Percentiles rank a stretch among this genome's conserved stretches.
Evolutionary conservation across 176 grass and related monocot genomes (phyloP).

Genomic region (Leersia perrieri): DNA sequence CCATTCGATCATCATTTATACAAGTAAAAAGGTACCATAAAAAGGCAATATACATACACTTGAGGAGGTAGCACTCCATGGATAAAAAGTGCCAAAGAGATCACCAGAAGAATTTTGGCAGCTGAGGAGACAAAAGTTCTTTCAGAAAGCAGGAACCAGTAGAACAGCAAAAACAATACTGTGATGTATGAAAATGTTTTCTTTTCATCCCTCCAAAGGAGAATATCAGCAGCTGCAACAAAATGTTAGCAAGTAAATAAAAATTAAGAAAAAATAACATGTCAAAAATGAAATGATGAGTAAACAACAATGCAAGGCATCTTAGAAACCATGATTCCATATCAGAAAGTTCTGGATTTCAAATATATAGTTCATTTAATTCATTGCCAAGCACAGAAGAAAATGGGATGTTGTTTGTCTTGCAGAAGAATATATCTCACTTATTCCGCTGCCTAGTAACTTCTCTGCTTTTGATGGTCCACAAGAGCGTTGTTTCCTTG

Average conservation of each 20-base stretch:
- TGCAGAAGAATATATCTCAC: conserved; percentile 33
- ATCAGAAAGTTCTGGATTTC: background rate
- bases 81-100: conserved; percentile 73
- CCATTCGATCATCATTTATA: background rate
- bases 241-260: conserved; percentile 30
- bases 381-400: conserved; percentile 1
- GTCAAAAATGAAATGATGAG: no score
- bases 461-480: conserved; percentile 61
- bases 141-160: conserved; percentile 93
- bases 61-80: conserved; percentile 73
- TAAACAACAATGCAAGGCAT: conserved; percentile 16
- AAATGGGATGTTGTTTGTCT: background rate
- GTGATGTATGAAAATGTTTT: conserved; percentile 82
- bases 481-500: conserved; percentile 37
- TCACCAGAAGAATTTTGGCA: conserved; percentile 77
- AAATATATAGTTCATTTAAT: background rate
- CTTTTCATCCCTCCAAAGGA: conserved; percentile 97
- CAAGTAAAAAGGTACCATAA: conserved; percentile 7
- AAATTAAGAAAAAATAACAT: background rate
- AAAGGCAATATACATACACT: conserved; percentile 32
- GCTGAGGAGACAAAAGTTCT: conserved; percentile 78
- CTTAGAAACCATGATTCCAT: background rate
- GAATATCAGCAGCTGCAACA: conserved; percentile 82
- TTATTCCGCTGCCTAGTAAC: conserved; percentile 81
- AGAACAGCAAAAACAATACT: conserved; percentile 78